Conservation (phyloP, 768 basidiomycete genomes). For the Tylopilus felleus region DNA sequence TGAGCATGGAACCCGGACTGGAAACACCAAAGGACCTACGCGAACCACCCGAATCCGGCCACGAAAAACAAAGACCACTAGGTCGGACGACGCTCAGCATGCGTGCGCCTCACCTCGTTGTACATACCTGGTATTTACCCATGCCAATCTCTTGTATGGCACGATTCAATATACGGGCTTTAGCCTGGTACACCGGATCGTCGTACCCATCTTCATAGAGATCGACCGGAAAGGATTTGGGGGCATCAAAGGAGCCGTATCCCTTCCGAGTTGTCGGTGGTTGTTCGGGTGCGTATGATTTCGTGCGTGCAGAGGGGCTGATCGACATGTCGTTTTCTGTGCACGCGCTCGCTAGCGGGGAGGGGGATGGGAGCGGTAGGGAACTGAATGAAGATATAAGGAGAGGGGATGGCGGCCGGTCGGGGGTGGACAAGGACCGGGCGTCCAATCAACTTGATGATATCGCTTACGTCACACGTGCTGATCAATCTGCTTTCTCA, state of each 20-base stretch:
- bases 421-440: no score
- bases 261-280: not conserved
- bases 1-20: no score
- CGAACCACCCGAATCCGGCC: conserved; percentile 42
- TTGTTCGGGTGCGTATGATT: not conserved
- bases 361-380: not conserved
- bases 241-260: not conserved
- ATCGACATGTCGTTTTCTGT: not conserved
- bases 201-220: conserved; percentile 35
- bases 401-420: not conserved
- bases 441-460: no score
- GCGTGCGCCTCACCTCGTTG: not conserved
- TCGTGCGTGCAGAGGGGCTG: not conserved
- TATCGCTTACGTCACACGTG: no score
- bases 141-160: conserved; percentile 54
- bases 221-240: conserved; percentile 13
- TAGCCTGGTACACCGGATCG: conserved; percentile 49
- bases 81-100: conserved; percentile 2
- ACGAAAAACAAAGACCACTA: conserved; percentile 40
- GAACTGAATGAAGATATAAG: not conserved
- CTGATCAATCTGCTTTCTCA: no score
- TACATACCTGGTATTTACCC: conserved; percentile 49
- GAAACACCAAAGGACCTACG: conserved; percentile 23
- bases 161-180: conserved; percentile 45
- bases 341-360: not conserved